Percentiles rank a stretch among this genome's conserved stretches.
phyloP scores from a whole-genome alignment of 176 grass and related monocot genomes.

The Rhynchospora pubera region DNA sequence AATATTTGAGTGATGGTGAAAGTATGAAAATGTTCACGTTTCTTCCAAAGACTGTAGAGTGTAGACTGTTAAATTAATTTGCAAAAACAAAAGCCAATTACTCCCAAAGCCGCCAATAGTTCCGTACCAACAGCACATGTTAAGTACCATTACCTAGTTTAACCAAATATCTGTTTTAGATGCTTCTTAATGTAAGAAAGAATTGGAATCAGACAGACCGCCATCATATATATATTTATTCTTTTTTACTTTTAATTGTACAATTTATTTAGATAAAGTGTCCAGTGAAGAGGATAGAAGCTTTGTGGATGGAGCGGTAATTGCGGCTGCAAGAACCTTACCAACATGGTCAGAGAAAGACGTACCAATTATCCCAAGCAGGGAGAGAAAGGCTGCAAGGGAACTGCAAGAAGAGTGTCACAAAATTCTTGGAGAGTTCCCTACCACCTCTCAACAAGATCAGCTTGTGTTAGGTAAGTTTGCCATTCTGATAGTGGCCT shows the following conservation, averaged over 20 bases:
- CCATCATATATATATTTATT: too few species aligned
- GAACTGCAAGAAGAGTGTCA: conserved; percentile 73
- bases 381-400: conserved; percentile 66
- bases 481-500: not conserved
- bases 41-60: not conserved
- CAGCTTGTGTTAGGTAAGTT: conserved; percentile 56
- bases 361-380: conserved; percentile 63
- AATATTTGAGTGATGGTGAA: not conserved
- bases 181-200: not conserved
- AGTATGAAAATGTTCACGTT: not conserved
- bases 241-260: not conserved
- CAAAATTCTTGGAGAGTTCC: conserved; percentile 55
- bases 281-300: conserved; percentile 39
- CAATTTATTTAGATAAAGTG: conserved; percentile 35
- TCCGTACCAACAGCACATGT: not conserved
- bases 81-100: not conserved
- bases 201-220: not conserved
- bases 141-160: not conserved
- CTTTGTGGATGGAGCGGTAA: conserved; percentile 78
- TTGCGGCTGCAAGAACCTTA: conserved; percentile 77
- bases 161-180: not conserved
- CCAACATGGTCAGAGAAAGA: conserved; percentile 88
- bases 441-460: conserved; percentile 65
- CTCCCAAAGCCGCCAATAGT: not conserved
- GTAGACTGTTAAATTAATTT: not conserved